These are phyloP conservation scores for Rutstroemia sp. DNA, from an alignment of 2,329 filamentous ascomycete genomes.

Conservation along the genomic window DNA sequence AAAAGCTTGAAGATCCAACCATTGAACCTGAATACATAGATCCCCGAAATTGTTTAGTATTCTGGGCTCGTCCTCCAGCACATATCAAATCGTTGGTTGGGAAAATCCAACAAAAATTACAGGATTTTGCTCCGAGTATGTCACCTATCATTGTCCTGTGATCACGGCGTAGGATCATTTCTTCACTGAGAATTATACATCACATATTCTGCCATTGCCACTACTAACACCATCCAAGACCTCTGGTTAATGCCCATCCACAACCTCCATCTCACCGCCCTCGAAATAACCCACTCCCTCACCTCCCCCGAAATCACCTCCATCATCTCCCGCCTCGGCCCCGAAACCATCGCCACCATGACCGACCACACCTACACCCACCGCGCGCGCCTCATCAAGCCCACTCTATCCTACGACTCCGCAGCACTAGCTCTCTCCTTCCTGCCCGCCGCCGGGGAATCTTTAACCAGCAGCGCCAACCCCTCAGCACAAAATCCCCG, in stretches of 20 bases:
- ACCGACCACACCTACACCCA: conserved; percentile 59
- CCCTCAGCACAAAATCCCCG: conserved; percentile 17
- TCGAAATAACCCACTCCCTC: conserved; percentile 78
- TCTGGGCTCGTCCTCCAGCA: conserved; percentile 79
- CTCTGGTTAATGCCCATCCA: conserved; percentile 81
- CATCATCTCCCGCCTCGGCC: conserved; percentile 51
- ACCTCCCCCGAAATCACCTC: conserved; percentile 60
- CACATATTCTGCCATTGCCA: not conserved
- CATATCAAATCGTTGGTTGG: conserved; percentile 61
- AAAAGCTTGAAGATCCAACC: conserved; percentile 56
- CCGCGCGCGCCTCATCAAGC: conserved; percentile 71
- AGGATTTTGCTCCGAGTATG: conserved; percentile 62
- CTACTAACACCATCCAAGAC: conserved; percentile 37
- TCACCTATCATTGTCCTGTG: conserved; percentile 12
- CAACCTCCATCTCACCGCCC: conserved; percentile 74
- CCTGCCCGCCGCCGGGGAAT: conserved; percentile 66
- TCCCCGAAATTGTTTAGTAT: conserved; percentile 71
- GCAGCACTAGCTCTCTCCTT: conserved; percentile 83
- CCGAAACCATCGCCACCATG: conserved; percentile 47
- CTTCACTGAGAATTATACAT: too few species aligned
- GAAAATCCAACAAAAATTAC: conserved; percentile 60
- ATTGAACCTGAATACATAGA: conserved; percentile 66
- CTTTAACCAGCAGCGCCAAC: conserved; percentile 16
- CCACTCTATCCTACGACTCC: conserved; percentile 75
- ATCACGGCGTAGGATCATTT: too few species aligned